Evolutionary conservation across 139 green algal genomes (phyloP), one percentile per base, ranked within the genome.

Genomic region (Chlamydomonas incerta): DNA sequence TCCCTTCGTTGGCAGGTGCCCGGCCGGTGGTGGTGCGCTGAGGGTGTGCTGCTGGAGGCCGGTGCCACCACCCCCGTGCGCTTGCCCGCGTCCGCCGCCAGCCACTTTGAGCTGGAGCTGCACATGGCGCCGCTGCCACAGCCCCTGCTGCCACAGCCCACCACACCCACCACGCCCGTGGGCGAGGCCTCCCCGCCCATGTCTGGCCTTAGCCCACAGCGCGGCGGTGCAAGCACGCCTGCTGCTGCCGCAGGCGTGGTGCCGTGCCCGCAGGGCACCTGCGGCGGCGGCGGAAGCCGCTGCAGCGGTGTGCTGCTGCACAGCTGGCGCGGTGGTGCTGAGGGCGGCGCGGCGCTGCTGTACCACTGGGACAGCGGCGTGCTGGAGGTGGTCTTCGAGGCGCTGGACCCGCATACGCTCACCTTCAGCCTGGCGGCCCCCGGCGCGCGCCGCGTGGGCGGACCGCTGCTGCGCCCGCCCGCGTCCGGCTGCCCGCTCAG

Each of bases 321-420:
- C 60, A n/a, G 46, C 18, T 97, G 95, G 93, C 75, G 92, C 31
- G 89, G 91, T 10, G 93, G 88, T 24, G 90, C 88, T 8, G 93
- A 97, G 34, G 96, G 95, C 8, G 87, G 86, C 34, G 96, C 96
- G 0, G 93, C 93, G 13, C 83, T 98, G 33, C 81, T 97, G 17
- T 97, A 93, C 87, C 85, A 95, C 83, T 98, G 94, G 93, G 89
- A 92, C 35, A 81, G 46, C 11, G 69, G 69, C 23, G 65, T 89
- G 62, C 68, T 93, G 68, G 88, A 95, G 86, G 93, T 95, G 28
- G 90, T 95, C 34, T 94, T 93, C 81, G 93, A 94, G 71, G 91
- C 90, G 0, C 50, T 95, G 33, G 88, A 95, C 82, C 93, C 93
- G 0, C 60, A 86, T 29, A 95, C 91, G 9, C 92, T 94, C 72